Evolutionary conservation across 139 green algal species (phyloP).

Genomic region (Chlamydomonas applanata): DNA sequence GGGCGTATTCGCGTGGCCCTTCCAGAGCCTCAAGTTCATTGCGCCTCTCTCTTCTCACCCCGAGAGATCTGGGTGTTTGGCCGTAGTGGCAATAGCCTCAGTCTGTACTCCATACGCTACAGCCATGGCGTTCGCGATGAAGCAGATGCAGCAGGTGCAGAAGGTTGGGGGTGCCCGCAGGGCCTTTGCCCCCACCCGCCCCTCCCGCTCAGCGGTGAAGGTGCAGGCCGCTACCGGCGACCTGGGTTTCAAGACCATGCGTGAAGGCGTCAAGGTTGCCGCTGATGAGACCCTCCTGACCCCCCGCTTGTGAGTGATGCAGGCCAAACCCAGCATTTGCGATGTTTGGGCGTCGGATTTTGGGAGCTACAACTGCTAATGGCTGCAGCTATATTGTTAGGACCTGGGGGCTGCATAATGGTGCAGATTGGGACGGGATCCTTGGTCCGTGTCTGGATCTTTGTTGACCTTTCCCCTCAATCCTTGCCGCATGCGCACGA

Average conservation of each 20-base stretch:
- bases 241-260: constrained; percentile 33
- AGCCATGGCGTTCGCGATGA: background rate
- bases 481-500: background rate
- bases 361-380: too few relatives aligned
- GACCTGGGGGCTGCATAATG: background rate
- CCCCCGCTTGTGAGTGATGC: constrained; percentile 76
- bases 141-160: background rate
- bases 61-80: too few relatives aligned
- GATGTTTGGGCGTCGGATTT: background rate
- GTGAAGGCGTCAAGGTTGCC: constrained; percentile 44
- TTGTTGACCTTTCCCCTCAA: background rate
- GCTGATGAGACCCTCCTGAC: constrained; percentile 88
- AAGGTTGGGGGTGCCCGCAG: background rate
- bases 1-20: too few relatives aligned
- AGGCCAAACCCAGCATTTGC: background rate
- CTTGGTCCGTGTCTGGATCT: background rate
- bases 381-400: background rate
- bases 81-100: too few relatives aligned
- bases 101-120: background rate
- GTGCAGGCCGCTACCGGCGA: constrained; percentile 5
- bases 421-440: too few relatives aligned
- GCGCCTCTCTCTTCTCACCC: too few relatives aligned
- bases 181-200: background rate
- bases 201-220: background rate
- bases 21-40: too few relatives aligned